phyloP scores from a whole-genome alignment of 371 early-diverging fungal genomes.

The Rhizomucor miehei region DNA sequence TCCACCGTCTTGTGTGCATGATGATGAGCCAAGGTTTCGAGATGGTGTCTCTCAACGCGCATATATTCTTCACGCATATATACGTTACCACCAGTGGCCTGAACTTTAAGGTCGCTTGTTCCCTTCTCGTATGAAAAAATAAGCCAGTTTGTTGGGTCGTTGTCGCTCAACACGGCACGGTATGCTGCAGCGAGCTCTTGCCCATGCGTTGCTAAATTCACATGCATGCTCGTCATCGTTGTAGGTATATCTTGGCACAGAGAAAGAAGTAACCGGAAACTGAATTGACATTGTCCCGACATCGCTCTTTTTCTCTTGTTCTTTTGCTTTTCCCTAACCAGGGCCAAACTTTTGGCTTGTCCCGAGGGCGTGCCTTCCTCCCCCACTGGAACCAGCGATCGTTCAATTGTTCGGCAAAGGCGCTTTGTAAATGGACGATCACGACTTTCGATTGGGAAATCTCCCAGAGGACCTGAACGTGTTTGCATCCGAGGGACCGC shows the following conservation, averaged over 20 bases:
- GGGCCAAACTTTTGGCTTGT: no score
- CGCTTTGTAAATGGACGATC: slow-evolving; percentile 4
- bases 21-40: not conserved
- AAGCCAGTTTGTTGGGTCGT: slow-evolving; percentile 68
- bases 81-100: slow-evolving; percentile 60
- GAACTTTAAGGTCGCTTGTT: slow-evolving; percentile 77
- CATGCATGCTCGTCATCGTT: slow-evolving; percentile 52
- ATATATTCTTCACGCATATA: not conserved
- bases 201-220: slow-evolving; percentile 66
- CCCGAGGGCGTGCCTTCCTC: no score
- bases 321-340: no score
- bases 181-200: slow-evolving; percentile 63
- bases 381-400: no score
- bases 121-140: slow-evolving; percentile 84
- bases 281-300: no score
- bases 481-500: slow-evolving; percentile 29
- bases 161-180: slow-evolving; percentile 64
- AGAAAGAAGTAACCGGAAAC: no score
- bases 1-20: slow-evolving; percentile 58
- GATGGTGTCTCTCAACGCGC: not conserved
- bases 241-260: no score
- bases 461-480: slow-evolving; percentile 41
- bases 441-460: slow-evolving; percentile 37
- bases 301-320: no score
- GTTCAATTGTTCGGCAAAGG: no score